Evolutionary conservation across 2,329 filamentous ascomycete genomes (phyloP).

Genomic region (Beauveria caledonica): DNA sequence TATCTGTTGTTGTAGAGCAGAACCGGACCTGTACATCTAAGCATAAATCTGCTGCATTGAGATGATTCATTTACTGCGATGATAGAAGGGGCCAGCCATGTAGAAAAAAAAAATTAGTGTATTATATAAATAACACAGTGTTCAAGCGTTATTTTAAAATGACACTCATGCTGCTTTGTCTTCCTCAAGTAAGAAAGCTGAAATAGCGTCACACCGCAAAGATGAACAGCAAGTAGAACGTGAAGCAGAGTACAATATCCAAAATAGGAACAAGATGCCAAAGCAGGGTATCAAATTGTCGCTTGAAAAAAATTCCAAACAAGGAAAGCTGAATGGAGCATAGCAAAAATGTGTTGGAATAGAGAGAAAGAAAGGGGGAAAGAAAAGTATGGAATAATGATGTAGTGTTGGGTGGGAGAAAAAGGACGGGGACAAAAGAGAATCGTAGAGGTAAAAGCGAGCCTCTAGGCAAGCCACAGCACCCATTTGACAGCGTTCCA

Average conservation of each 20-base stretch:
- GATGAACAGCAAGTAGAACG: neutral
- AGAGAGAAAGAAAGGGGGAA: neutral
- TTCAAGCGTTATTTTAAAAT: neutral
- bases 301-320: neutral
- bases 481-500: conserved; percentile 65
- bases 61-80: neutral
- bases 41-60: too few relatives aligned
- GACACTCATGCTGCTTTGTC: neutral
- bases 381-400: neutral
- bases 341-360: too few relatives aligned
- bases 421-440: neutral
- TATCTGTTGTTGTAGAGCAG: neutral
- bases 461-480: conserved; percentile 48
- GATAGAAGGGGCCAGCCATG: too few relatives aligned
- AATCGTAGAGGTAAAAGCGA: too few relatives aligned
- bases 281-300: conserved; percentile 9
- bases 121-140: neutral
- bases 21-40: too few relatives aligned
- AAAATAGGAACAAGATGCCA: neutral
- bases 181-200: neutral
- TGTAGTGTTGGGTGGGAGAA: neutral
- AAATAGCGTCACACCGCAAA: neutral
- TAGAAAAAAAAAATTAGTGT: neutral
- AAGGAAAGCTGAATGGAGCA: neutral
- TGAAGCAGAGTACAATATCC: neutral